Evolutionary conservation across 1,284 basidiomycete species (phyloP).

Genomic region (Ganoderma resinaceum): DNA sequence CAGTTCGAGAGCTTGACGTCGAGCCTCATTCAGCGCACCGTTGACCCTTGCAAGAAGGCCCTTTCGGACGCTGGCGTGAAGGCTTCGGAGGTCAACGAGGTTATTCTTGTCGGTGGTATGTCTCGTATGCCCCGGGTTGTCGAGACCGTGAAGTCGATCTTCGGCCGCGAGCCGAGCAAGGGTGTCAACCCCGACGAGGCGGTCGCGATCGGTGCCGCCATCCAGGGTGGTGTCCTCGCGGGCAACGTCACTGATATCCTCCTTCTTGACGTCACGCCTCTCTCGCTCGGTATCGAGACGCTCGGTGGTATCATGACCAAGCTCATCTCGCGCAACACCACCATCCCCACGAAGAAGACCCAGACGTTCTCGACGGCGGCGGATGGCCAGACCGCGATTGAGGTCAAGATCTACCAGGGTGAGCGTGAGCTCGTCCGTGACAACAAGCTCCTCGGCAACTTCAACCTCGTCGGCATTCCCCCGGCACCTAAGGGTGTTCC

Average conservation of each 20-base stretch:
- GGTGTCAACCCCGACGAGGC: constrained; percentile 98
- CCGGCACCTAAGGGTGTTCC: constrained; percentile 98
- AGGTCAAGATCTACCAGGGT: constrained; percentile 98
- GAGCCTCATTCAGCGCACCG: constrained; percentile 86
- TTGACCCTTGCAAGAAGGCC: constrained; percentile 99
- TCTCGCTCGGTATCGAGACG: constrained; percentile 96
- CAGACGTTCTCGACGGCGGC: constrained; percentile 99
- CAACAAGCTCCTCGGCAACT: constrained; percentile 99
- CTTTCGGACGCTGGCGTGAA: constrained; percentile 92
- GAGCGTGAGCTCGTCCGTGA: constrained; percentile 97
- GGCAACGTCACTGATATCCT: constrained; percentile 98
- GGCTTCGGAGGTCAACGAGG: constrained; percentile 92
- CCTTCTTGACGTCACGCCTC: constrained; percentile 94
- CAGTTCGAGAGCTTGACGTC: constrained; percentile 91
- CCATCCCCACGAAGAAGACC: constrained; percentile 99
- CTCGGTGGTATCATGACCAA: constrained; percentile 99
- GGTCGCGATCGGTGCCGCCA: constrained; percentile 96
- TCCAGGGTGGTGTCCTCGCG: constrained; percentile 96
- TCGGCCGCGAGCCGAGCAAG: constrained; percentile 96
- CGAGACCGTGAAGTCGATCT: constrained; percentile 92
- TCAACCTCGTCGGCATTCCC: constrained; percentile 98
- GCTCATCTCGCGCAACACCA: constrained; percentile 95
- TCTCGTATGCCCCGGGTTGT: constrained; percentile 95
- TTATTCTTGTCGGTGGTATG: constrained; percentile 99
- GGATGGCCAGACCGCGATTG: constrained; percentile 94